phyloP scores from a whole-genome alignment of 257 asterid genomes.

The Handroanthus guayacan region DNA sequence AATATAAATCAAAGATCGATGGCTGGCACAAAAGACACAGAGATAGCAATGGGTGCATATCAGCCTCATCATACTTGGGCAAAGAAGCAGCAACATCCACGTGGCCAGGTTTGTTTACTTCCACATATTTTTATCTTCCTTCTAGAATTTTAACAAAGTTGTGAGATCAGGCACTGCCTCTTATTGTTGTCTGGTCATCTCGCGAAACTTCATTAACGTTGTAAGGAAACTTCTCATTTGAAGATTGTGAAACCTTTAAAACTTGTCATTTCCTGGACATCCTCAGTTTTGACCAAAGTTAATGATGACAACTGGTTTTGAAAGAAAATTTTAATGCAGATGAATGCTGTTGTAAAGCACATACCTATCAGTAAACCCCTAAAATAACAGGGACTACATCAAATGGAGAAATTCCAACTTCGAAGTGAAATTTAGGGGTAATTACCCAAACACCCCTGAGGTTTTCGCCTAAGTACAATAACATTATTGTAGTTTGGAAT shows the following conservation, averaged over 20 bases:
- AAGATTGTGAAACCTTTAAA: background rate
- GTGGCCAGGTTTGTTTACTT: constrained; percentile 71
- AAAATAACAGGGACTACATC: background rate
- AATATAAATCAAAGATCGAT: constrained; percentile 91
- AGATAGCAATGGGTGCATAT: constrained; percentile 95
- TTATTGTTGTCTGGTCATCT: constrained; percentile 10
- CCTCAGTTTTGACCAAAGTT: background rate
- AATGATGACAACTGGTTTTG: background rate
- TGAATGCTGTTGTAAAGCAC: background rate
- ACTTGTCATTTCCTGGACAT: background rate
- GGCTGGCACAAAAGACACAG: constrained; percentile 95
- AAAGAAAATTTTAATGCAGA: background rate
- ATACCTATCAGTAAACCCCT: background rate
- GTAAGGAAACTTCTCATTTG: background rate
- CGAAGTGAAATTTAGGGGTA: constrained; percentile 1
- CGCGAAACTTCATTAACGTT: background rate
- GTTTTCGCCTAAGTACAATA: too few relatives aligned
- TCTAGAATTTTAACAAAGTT: constrained; percentile 9
- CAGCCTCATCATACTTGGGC: constrained; percentile 79
- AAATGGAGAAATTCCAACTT: background rate
- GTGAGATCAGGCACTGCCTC: background rate
- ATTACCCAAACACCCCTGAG: too few relatives aligned
- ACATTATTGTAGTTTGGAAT: too few relatives aligned
- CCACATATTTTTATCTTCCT: constrained; percentile 14
- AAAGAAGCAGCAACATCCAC: constrained; percentile 63